These are phyloP conservation scores for Alternaria ventricosa DNA, from an alignment of 2,329 filamentous ascomycete genomes.

Conservation along the genomic window DNA sequence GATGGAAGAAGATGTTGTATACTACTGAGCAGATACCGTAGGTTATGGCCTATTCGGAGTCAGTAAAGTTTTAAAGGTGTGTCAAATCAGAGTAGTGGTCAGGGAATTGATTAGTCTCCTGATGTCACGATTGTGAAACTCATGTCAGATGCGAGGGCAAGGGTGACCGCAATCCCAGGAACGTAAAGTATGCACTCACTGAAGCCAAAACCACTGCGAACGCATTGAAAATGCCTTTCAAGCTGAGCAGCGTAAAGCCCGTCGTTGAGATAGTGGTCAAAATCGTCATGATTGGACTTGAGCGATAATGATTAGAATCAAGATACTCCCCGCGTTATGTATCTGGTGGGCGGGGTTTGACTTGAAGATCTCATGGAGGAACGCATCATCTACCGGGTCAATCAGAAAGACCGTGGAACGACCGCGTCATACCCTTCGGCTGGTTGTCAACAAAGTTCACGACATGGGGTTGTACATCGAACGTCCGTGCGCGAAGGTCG, in stretches of 20 bases:
- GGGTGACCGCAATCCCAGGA: background rate
- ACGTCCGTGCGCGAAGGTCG: background rate
- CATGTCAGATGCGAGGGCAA: background rate
- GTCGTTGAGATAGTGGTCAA: background rate
- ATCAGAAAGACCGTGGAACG: background rate
- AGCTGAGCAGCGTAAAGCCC: background rate
- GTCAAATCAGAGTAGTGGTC: background rate
- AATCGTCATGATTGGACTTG: background rate
- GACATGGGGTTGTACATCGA: background rate
- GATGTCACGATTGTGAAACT: background rate
- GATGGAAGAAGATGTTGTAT: conserved; percentile 54
- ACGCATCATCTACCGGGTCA: background rate
- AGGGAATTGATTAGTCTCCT: background rate
- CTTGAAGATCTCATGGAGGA: background rate
- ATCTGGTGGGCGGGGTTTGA: background rate
- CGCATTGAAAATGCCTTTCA: background rate
- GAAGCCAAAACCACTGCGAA: background rate
- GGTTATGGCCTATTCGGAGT: conserved; percentile 11
- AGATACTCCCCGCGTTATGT: background rate
- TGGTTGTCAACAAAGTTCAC: conserved; percentile 3
- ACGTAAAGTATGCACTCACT: background rate
- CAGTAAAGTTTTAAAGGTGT: background rate
- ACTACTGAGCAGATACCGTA: conserved; percentile 27
- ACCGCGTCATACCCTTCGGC: background rate
- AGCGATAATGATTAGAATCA: background rate